Base-by-base conservation (phyloP, 2,329 filamentous ascomycete genomes). In the Pestalotiopsis sp. region DNA sequence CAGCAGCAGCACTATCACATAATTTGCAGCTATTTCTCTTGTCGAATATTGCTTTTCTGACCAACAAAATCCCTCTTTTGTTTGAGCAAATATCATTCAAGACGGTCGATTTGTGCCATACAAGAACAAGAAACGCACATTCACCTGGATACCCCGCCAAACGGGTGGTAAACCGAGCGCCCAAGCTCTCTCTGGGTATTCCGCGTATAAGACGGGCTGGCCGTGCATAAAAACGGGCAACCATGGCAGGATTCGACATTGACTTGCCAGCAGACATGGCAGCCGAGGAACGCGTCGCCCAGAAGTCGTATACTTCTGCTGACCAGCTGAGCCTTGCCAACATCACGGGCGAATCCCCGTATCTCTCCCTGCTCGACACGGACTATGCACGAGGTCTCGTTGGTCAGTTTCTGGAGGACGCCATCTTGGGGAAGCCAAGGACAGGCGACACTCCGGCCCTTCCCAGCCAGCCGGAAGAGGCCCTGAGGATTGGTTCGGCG, bases 401-500 rank as follows among this genome's bases (percentile, higher is more conserved):
- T 57, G n/a, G 65, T 4, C 70, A 69, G 45, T 75, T 74, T 41
- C 67, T 71, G 2, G 64, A 60, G 14, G 49, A 71, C 38, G 49
- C 74, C 5, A 38, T 66, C 56, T 25, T 67, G 13, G 65, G 65
- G n/a, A 62, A 60, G n/a, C 13, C 13, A 59, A 23, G 38, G 38
- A 36, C 14, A 14, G 2, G 31, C 13, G 17, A 71, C 52, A 20
- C 68, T 59, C 59, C 7, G 17, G 31, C 11, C 17, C 59, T 17
- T 4, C 36, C 14, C 23, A 12, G 13, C 27, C 39, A 27, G 14
- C n/a, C 20, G n/a, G 38, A 65, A 23, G 68, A 73, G 9, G 71
- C 71, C 7, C 57, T 77, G 27, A 71, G 72, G 1, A 58, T 91
- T 57, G 92, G 89, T 17, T 82, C 92, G 68, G 90, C 91, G 4